Base-by-base conservation (phyloP, 345 rosid species). In the Firmiana major region DNA sequence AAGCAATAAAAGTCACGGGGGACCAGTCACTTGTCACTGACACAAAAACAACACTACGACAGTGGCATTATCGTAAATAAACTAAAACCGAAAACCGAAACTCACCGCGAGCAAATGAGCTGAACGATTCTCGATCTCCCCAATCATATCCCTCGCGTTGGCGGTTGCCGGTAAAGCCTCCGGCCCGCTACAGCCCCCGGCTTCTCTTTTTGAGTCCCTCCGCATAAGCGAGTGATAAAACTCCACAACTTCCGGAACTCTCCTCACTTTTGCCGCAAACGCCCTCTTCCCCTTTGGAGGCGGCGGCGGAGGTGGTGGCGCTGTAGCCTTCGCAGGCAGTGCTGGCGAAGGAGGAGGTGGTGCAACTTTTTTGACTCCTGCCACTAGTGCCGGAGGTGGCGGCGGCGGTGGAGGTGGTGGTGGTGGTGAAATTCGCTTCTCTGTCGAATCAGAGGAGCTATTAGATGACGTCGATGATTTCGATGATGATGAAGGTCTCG, bases 41-140 rank as follows among this genome's bases (percentile, higher is more conserved):
- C 71, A 53, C 31, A 28, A 36, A 73, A 13, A 4, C 36, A 68
- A 17, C 21, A 17, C 38, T 49, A n/a, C 8, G 60, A n/a, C 67
- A 74, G 90, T 85, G 90, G 86, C 85, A 82, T 67, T 79, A 13
- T 43, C 64, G 87, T 83, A 78, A 85, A 83, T 87, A 72, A 74
- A 77, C 79, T 66, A 75, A 1, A 67, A 79, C 21, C 26, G 38
- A 31, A 77, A 6, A 77, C 49, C 64, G 74, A 79, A 48, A 78
- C 94, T 82, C 84, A 96, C 99, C 83, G 99, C 97, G 34, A 90
- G 90, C 71, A 96, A 86, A 83, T 96, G 82, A 40, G 97, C 80
- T 78, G 99, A 96, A 74, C 99, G 90, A 84, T 94, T 96, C 89
- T 96, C 99, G 26, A 96, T 96, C 88, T 96, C 99, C 43, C 99